Conservation (phyloP, 2,329 filamentous ascomycete species). For the Pseudogymnoascus sp. region DNA sequence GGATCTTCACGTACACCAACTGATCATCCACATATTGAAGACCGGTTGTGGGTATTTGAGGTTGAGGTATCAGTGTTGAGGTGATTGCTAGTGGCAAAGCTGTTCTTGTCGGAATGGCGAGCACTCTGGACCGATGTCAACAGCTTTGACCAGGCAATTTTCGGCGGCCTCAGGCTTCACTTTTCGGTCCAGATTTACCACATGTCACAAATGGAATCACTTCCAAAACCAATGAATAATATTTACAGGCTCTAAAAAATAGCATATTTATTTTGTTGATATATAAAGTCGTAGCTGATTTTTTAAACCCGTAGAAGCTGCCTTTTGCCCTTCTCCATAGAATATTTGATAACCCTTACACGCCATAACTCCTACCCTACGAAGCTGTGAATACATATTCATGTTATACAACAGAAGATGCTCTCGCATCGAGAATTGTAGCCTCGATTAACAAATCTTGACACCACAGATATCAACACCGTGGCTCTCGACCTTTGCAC, state of each 20-base stretch:
- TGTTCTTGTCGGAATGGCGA: constrained; percentile 5
- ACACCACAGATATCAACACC: constrained; percentile 70
- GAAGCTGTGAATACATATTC: not conserved
- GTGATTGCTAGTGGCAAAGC: constrained; percentile 5
- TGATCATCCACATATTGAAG: constrained; percentile 75
- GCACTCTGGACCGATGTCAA: constrained; percentile 1
- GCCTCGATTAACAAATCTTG: constrained; percentile 49
- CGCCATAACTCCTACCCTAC: not conserved
- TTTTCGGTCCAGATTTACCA: not conserved
- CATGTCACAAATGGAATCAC: not conserved
- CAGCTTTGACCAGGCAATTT: constrained; percentile 4
- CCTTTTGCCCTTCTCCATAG: not conserved
- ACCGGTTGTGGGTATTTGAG: constrained; percentile 5
- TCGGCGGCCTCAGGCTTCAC: not conserved
- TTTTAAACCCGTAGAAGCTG: not conserved
- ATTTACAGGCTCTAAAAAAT: not conserved
- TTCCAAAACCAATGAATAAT: not conserved
- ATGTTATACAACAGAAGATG: not conserved
- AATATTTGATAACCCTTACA: not conserved
- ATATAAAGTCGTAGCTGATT: not conserved
- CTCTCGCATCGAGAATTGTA: not conserved
- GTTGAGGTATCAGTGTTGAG: constrained; percentile 7
- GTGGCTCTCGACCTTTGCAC: constrained; percentile 57
- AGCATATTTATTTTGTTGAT: not conserved
- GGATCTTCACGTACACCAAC: constrained; percentile 69